phyloP scores from a whole-genome alignment of 441 rosid species.

The Corymbia citriodora region DNA sequence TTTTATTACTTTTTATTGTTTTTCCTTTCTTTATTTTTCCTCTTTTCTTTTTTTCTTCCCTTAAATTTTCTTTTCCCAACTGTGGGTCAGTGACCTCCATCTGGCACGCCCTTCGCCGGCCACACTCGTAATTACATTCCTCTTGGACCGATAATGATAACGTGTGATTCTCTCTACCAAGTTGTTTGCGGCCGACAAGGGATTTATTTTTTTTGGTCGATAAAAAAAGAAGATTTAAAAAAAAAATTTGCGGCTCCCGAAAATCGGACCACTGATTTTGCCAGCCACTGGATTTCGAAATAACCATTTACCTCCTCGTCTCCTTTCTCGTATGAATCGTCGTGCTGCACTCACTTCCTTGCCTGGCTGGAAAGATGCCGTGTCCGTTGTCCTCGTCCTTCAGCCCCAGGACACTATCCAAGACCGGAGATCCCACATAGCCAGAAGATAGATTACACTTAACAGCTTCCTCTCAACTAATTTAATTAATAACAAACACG shows the following conservation, averaged over 20 bases:
- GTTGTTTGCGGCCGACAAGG: neutral
- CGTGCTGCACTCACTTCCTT: neutral
- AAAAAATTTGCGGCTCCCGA: neutral
- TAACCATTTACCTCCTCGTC: neutral
- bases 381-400: neutral
- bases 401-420: neutral
- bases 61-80: no score
- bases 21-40: no score
- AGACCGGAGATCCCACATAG: neutral
- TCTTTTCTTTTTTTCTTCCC: no score
- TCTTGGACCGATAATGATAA: neutral
- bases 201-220: neutral
- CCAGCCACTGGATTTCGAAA: neutral
- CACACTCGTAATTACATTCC: no score
- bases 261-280: neutral
- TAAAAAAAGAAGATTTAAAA: neutral
- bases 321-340: neutral
- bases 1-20: no score
- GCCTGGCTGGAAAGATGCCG: neutral
- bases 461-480: fast-evolving
- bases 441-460: neutral
- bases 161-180: fast-evolving
- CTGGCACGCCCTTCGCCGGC: neutral
- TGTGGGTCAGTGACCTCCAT: no score
- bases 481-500: neutral